Evolutionary conservation across 2,329 filamentous ascomycete genomes (phyloP).

Genomic region (Fonsecaea erecta): DNA sequence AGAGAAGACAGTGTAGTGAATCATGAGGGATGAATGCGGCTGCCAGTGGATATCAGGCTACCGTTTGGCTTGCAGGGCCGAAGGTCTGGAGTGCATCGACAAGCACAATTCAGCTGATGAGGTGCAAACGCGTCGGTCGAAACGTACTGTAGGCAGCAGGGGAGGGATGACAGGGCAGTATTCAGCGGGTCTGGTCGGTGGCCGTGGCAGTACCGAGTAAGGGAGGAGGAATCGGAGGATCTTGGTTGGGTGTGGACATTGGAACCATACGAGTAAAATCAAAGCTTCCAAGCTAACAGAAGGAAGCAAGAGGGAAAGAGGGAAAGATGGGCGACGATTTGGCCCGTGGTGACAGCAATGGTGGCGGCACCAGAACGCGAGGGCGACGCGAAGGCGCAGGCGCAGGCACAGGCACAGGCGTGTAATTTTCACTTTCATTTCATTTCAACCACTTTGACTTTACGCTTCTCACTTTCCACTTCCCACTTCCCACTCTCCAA

Average conservation of each 20-base stretch:
- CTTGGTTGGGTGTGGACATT: not conserved
- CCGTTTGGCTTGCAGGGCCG: not conserved
- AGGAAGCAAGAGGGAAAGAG: not conserved
- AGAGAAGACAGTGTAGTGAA: not conserved
- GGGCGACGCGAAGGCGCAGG: not conserved
- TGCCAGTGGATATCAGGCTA: not conserved
- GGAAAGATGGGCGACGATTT: not conserved
- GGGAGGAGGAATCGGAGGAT: not conserved
- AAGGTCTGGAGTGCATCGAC: not conserved
- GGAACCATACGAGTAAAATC: not conserved
- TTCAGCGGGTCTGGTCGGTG: not conserved
- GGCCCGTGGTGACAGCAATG: not conserved
- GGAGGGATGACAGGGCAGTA: not conserved
- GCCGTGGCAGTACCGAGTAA: not conserved
- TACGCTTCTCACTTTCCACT: not conserved
- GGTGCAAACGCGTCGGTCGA: not conserved
- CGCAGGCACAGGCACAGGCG: no score
- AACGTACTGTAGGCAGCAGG: not conserved
- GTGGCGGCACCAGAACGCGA: not conserved
- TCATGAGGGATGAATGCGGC: not conserved
- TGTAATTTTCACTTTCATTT: not conserved
- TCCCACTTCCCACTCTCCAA: not conserved
- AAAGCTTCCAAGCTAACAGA: not conserved
- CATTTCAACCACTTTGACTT: no score
- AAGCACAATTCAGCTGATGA: not conserved